Evolutionary conservation across 2,329 filamentous ascomycete species (phyloP).

Genomic region (Cadophora sp.): DNA sequence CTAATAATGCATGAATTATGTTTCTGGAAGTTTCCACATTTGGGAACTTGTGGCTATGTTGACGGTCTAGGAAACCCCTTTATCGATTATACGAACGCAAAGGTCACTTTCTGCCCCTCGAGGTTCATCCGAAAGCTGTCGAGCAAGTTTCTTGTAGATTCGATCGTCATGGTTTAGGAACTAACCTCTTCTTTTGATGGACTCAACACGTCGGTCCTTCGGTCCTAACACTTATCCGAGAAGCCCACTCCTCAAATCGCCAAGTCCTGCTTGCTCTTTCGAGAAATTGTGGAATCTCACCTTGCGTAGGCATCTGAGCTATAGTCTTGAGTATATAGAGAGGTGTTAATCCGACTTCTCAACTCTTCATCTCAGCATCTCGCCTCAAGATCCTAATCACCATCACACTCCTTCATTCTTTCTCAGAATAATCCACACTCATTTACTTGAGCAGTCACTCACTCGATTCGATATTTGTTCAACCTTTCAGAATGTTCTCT

Average conservation of each 20-base stretch:
- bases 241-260: background rate
- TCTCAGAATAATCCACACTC: conserved; percentile 16
- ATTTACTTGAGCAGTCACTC: conserved; percentile 19
- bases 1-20: conserved; percentile 1
- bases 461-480: background rate
- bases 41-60: background rate
- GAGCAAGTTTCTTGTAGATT: background rate
- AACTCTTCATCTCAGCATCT: conserved; percentile 12
- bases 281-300: background rate
- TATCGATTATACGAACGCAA: background rate
- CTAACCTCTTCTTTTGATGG: background rate
- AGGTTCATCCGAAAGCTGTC: background rate
- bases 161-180: background rate
- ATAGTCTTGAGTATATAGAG: conserved; percentile 7
- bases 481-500: conserved; percentile 20
- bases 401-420: conserved; percentile 18
- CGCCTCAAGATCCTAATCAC: conserved; percentile 13
- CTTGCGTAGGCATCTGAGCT: background rate
- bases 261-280: background rate
- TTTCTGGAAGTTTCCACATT: background rate
- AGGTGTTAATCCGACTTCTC: background rate
- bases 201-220: background rate
- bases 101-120: conserved; percentile 4
- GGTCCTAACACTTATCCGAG: background rate
- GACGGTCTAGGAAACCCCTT: background rate